Base-by-base conservation (phyloP, 176 grass and related monocot genomes). In the Olyra latifolia region DNA sequence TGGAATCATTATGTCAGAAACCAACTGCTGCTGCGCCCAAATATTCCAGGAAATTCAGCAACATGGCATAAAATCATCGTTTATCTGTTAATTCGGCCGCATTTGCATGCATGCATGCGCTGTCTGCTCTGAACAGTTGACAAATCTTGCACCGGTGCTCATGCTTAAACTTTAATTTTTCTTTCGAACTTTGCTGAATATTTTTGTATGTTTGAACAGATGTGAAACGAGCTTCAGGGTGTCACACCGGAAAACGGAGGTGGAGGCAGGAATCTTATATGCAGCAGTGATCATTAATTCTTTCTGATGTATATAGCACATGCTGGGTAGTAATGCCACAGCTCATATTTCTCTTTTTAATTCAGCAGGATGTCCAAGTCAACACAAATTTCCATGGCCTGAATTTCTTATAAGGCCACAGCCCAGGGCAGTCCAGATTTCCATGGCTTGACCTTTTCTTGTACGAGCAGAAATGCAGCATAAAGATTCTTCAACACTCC, bases 171-270 rank as follows among this genome's bases (percentile, higher is more conserved):
- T 49, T 28, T 2, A 35, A 2, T 13, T 32, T 15, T 49, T 25
- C 25, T 29, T 15, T 35, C 32, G 32, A 35, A 3, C 12, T 43
- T 28, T 10, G 1, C 6, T 71, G 9, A 60, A 61, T 46, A 6
- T 24, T 5, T 47, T 47, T 45, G 7, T 16, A 16, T 14, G 81
- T 80, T 61, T 85, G 82, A 76, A 79, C 40, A 65, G 15, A 74
- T 81, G 76, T 70, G 87, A 85, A 89, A 71, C 0, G 19, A 20
- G 10, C 48, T n/a, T 58, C 27, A 55, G 57, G 46, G 54, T 72
- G 65, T 30, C 64, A n/a, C 35, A 55, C 20, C 19, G 23, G 44
- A 49, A 62, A 68, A 54, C 17, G 28, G 29, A 45, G 38, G 6
- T 7, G 11, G 10, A 20, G 23, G 8, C 29, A 28, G 46, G 17